A percentile compares a stretch with the other conserved stretches of the same genome.
Conservation (phyloP, 2,329 filamentous ascomycete genomes). For the Magnaporthiopsis rhizophila region DNA sequence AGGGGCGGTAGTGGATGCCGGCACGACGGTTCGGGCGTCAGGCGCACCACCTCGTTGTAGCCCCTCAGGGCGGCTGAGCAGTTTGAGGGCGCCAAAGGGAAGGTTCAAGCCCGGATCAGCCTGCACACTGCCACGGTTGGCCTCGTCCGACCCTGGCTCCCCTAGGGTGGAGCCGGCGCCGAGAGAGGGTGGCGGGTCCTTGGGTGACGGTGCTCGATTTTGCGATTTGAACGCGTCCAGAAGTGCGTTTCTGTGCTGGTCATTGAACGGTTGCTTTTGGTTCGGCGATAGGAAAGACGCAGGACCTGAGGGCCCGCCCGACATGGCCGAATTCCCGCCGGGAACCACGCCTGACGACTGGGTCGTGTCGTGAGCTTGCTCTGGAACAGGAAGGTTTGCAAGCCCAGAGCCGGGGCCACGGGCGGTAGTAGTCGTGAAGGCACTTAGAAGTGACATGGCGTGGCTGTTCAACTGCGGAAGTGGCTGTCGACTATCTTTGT, state of each 20-base stretch:
- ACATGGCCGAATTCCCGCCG: background rate
- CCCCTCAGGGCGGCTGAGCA: conserved; percentile 27
- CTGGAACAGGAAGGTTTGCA: conserved; percentile 10
- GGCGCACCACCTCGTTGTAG: conserved; percentile 5
- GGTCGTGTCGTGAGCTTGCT: background rate
- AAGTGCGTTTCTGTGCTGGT: conserved; percentile 13
- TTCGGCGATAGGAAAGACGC: background rate
- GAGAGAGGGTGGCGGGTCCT: background rate
- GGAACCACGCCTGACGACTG: background rate
- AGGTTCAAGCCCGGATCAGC: conserved; percentile 29
- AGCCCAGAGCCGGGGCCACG: conserved; percentile 12
- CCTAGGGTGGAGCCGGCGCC: background rate
- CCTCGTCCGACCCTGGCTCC: conserved; percentile 13
- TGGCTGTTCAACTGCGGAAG: conserved; percentile 24
- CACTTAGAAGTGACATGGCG: conserved; percentile 28
- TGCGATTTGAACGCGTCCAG: conserved; percentile 33
- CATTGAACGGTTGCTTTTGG: conserved; percentile 6
- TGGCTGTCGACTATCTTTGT: conserved; percentile 12
- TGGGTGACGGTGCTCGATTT: background rate
- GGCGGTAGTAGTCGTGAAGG: conserved; percentile 26
- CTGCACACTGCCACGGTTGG: conserved; percentile 23
- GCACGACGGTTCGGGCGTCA: background rate
- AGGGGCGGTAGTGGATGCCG: background rate
- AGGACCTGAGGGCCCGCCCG: conserved; percentile 3
- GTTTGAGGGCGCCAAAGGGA: conserved; percentile 30